Percentiles rank a stretch among this genome's conserved stretches.
Evolutionary conservation across 805 yeast genomes (phyloP).

Genomic region (Hanseniaspora nectarophila): DNA sequence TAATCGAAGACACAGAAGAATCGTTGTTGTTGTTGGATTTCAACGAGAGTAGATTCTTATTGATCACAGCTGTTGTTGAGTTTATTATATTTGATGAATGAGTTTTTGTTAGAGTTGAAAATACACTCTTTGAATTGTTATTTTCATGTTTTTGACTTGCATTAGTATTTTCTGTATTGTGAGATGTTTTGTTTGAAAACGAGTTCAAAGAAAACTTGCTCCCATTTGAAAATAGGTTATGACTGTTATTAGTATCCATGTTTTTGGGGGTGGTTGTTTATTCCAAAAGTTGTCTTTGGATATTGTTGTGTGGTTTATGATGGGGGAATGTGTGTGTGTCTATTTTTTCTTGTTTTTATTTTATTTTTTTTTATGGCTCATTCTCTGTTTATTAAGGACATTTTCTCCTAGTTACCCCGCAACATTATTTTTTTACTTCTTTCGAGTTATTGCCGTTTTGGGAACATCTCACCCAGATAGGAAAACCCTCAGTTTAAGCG

Average conservation of each 20-base stretch:
- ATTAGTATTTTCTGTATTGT: not conserved
- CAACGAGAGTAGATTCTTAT: conserved; percentile 1
- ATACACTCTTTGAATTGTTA: not conserved
- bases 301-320: too few relatives aligned
- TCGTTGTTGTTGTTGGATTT: not conserved
- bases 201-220: not conserved
- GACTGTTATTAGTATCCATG: not conserved
- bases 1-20: not conserved
- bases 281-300: too few relatives aligned
- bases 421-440: too few relatives aligned
- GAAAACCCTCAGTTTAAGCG: too few relatives aligned
- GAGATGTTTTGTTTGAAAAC: not conserved
- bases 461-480: too few relatives aligned
- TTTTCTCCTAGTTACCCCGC: too few relatives aligned
- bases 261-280: too few relatives aligned
- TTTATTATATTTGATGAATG: conserved; percentile 1
- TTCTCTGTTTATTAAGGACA: too few relatives aligned
- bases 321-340: too few relatives aligned
- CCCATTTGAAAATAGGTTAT: not conserved
- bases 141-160: not conserved
- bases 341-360: too few relatives aligned
- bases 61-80: not conserved
- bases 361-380: too few relatives aligned
- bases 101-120: not conserved
- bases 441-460: too few relatives aligned